These are phyloP conservation scores for Conidiobolus incongruus DNA, from an alignment of 371 early-diverging fungal genomes.

Conservation along the genomic window DNA sequence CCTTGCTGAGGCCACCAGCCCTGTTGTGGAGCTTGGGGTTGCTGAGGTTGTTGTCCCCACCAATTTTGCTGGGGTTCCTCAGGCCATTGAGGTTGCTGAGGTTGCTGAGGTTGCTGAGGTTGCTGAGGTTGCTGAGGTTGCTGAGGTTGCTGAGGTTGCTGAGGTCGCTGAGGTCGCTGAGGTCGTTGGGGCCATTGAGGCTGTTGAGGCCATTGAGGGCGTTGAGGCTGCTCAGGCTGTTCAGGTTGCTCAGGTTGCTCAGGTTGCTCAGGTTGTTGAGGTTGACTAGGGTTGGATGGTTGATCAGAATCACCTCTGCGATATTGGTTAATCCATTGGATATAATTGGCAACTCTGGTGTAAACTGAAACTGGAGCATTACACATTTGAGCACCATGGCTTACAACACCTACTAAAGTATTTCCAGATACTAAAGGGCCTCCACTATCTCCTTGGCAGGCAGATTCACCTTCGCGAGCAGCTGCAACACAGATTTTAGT, in stretches of 20 bases:
- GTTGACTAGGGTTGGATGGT: neutral
- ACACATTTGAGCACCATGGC: neutral
- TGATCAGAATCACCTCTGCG: neutral
- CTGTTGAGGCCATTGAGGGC: no score
- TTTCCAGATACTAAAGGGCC: neutral
- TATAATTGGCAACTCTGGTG: neutral
- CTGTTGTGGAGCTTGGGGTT: no score
- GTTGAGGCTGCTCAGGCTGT: neutral
- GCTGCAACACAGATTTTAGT: neutral
- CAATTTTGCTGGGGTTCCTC: no score
- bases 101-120: no score
- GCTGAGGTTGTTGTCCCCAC: no score
- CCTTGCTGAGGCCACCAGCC: no score
- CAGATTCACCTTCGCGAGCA: neutral
- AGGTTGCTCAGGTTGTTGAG: neutral
- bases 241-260: neutral
- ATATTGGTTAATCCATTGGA: neutral
- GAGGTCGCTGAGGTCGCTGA: no score
- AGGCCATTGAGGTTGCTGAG: no score
- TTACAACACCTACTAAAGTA: neutral
- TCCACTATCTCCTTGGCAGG: no score
- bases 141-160: no score
- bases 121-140: no score
- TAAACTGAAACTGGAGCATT: neutral
- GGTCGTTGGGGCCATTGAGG: neutral